phyloP scores from a whole-genome alignment of 345 rosid genomes.

The Aurinia saxatilis region DNA sequence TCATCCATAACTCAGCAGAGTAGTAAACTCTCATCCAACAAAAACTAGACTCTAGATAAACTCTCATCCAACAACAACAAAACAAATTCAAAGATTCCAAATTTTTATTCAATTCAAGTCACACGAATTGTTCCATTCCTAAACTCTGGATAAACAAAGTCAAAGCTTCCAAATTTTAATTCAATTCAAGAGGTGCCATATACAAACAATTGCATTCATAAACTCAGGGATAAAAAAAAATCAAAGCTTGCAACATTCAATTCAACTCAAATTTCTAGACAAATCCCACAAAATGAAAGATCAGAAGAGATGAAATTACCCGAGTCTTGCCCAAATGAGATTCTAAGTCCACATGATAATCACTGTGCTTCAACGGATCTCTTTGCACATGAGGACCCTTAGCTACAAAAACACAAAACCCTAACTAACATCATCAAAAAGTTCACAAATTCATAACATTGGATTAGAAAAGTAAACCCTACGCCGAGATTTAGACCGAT shows the following conservation, averaged over 20 bases:
- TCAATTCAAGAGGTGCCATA: too few relatives aligned
- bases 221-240: too few relatives aligned
- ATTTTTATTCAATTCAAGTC: too few relatives aligned
- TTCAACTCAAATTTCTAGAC: too few relatives aligned
- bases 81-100: too few relatives aligned
- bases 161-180: too few relatives aligned
- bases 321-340: constrained; percentile 96
- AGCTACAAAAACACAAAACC: constrained; percentile 35
- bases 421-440: neutral
- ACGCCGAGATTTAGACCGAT: constrained; percentile 70
- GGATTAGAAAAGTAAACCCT: constrained; percentile 23
- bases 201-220: too few relatives aligned
- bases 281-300: neutral
- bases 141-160: too few relatives aligned
- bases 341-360: constrained; percentile 90
- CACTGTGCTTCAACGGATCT: constrained; percentile 95
- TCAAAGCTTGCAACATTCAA: too few relatives aligned
- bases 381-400: constrained; percentile 92
- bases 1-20: neutral
- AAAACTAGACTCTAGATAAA: neutral
- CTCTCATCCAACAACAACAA: neutral
- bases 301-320: constrained; percentile 28
- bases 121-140: too few relatives aligned
- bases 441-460: neutral
- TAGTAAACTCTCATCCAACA: constrained; percentile 2